These are phyloP conservation scores for Aureobasidium sp. DNA, from an alignment of 2,329 filamentous ascomycete species.

Conservation along the genomic window DNA sequence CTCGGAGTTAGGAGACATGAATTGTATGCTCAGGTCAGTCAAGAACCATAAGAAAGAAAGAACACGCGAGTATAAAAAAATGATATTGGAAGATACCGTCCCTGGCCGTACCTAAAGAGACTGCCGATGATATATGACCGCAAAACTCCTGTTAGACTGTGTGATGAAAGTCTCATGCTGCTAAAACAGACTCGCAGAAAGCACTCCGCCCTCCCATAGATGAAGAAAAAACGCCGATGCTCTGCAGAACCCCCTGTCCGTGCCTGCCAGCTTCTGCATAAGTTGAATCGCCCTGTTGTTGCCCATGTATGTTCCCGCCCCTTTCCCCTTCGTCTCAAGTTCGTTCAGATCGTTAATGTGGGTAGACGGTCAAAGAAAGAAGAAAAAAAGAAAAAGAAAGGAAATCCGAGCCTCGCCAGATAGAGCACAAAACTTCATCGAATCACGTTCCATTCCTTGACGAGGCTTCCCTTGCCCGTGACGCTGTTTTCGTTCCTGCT, in stretches of 20 bases:
- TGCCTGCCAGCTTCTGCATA: not conserved
- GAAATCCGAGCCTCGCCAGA: not conserved
- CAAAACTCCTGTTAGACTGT: not conserved
- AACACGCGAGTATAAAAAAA: not conserved
- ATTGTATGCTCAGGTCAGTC: too few relatives aligned
- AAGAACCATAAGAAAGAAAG: too few relatives aligned
- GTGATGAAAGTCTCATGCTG: not conserved
- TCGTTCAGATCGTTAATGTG: conserved; percentile 3
- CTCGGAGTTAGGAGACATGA: too few relatives aligned
- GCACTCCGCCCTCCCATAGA: not conserved
- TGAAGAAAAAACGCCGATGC: not conserved
- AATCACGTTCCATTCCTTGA: conserved; percentile 79
- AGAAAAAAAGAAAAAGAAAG: not conserved
- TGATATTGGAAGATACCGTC: not conserved
- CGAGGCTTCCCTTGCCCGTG: conserved; percentile 38
- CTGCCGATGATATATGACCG: not conserved
- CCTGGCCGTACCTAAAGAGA: not conserved
- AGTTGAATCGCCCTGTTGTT: not conserved
- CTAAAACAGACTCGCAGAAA: not conserved
- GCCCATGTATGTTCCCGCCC: not conserved
- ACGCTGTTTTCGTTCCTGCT: conserved; percentile 55
- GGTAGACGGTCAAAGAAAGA: not conserved
- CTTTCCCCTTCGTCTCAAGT: not conserved
- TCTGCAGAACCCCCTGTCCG: not conserved
- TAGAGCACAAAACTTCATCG: conserved; percentile 35